Percentiles rank a stretch among this genome's conserved stretches.
These are phyloP conservation scores for Lactarius pseudohatsudake DNA, from an alignment of 768 basidiomycete genomes.

Conservation along the genomic window DNA sequence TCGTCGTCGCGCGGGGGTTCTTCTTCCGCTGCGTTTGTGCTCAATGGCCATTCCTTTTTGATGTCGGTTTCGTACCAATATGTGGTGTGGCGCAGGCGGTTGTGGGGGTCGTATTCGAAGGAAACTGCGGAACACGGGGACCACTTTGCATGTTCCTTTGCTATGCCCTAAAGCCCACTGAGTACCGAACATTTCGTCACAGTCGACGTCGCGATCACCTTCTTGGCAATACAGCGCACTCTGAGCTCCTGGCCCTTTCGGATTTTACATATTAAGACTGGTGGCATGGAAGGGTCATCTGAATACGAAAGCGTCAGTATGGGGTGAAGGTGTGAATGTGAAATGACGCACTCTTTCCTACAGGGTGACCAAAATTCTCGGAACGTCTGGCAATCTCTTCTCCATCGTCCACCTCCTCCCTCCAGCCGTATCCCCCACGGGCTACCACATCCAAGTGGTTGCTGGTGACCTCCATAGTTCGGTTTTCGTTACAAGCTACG, in stretches of 20 bases:
- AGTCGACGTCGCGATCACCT: slow-evolving; percentile 51
- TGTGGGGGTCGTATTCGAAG: slow-evolving; percentile 98
- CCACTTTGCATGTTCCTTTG: slow-evolving; percentile 99
- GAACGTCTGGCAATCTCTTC: slow-evolving; percentile 76
- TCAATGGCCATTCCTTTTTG: slow-evolving; percentile 87
- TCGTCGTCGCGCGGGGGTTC: slow-evolving; percentile 77
- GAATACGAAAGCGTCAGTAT: slow-evolving; percentile 16
- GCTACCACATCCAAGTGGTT: slow-evolving; percentile 71
- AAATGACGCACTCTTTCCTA: slow-evolving; percentile 70
- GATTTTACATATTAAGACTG: slow-evolving; percentile 87
- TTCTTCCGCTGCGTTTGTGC: slow-evolving; percentile 83
- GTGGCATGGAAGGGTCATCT: slow-evolving; percentile 63
- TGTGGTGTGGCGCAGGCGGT: slow-evolving; percentile 92
- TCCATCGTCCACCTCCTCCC: slow-evolving; percentile 50
- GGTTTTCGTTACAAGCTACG: slow-evolving; percentile 64
- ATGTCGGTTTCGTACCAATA: slow-evolving; percentile 90
- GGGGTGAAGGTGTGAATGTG: neutral
- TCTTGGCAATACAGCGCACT: slow-evolving; percentile 85
- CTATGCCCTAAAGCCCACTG: slow-evolving; percentile 69
- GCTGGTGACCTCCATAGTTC: slow-evolving; percentile 85
- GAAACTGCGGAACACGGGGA: slow-evolving; percentile 92
- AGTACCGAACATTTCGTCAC: slow-evolving; percentile 5
- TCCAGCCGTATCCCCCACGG: slow-evolving; percentile 28
- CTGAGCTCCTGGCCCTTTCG: slow-evolving; percentile 92
- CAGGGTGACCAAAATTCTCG: slow-evolving; percentile 75